Conservation (phyloP, 208 protist species). For the Blechomonas ayalai region DNA sequence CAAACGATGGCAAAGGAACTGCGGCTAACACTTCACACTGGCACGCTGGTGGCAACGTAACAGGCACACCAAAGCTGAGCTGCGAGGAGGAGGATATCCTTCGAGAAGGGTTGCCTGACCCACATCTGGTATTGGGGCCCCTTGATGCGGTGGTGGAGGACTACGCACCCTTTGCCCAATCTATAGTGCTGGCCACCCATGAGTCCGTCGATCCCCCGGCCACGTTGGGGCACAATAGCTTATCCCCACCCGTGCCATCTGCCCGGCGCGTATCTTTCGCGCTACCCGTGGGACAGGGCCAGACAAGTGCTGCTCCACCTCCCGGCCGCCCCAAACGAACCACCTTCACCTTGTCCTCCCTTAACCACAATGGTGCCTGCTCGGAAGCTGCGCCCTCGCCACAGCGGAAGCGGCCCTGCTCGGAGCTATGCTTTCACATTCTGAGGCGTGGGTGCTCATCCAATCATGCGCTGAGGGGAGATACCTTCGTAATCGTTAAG, state of each 20-base stretch:
- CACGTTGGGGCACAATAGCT: too few species aligned
- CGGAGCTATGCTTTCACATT: constrained; percentile 19
- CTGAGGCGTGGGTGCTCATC: constrained; percentile 13
- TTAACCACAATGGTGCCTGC: too few species aligned
- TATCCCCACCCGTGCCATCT: too few species aligned
- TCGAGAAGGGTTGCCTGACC: constrained; percentile 43
- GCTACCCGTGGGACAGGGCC: neutral
- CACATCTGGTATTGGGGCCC: constrained; percentile 32
- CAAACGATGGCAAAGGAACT: neutral
- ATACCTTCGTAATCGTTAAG: constrained; percentile 6
- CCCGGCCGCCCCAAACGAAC: constrained; percentile 9
- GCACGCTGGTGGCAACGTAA: constrained; percentile 2
- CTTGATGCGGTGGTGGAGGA: constrained; percentile 43
- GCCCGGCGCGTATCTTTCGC: too few species aligned
- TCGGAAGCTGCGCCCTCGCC: neutral
- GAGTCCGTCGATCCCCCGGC: too few species aligned
- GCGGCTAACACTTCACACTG: neutral
- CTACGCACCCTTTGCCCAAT: constrained; percentile 50
- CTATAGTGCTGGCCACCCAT: constrained; percentile 65
- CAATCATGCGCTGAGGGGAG: constrained; percentile 10
- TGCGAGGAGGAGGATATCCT: constrained; percentile 44
- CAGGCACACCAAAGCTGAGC: neutral
- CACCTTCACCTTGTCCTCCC: constrained; percentile 12
- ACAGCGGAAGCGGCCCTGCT: constrained; percentile 14
- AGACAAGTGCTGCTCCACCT: neutral